Conservation (phyloP, 2,329 filamentous ascomycete genomes). For the Thermoascus crustaceus region DNA sequence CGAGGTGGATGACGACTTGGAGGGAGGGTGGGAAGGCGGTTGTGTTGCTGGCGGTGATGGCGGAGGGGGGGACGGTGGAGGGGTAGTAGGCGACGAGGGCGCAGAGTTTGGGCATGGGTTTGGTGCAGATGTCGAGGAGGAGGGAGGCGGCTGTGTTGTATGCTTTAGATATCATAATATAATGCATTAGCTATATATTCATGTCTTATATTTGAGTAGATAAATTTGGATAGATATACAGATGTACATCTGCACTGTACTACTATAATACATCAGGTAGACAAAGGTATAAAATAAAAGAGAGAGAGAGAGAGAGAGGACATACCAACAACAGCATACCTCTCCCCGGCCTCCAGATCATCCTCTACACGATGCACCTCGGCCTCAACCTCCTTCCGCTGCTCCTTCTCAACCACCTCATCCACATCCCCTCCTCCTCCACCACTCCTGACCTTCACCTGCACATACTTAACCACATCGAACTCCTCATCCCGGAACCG, state of each 20-base stretch:
- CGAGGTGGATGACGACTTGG: constrained; percentile 50
- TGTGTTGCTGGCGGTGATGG: constrained; percentile 19
- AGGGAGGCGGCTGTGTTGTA: constrained; percentile 51
- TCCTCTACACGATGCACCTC: constrained; percentile 44
- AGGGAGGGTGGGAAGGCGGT: constrained; percentile 21
- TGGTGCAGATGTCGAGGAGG: constrained; percentile 48
- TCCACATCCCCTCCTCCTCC: no score
- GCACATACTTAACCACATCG: constrained; percentile 47
- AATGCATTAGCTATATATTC: no score
- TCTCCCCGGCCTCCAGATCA: constrained; percentile 46
- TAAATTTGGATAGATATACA: no score
- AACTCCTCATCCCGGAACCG: constrained; percentile 54
- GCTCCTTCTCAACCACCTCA: no score
- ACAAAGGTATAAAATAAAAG: not conserved
- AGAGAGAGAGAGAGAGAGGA: not conserved
- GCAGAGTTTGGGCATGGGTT: constrained; percentile 49
- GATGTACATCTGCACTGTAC: no score
- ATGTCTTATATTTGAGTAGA: no score
- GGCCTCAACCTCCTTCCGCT: constrained; percentile 41
- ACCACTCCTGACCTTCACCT: constrained; percentile 25
- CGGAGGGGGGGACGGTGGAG: constrained; percentile 21
- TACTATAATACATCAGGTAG: not conserved
- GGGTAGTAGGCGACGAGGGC: constrained; percentile 55
- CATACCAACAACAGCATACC: constrained; percentile 54
- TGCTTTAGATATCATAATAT: no score